Evolutionary conservation across 768 basidiomycete species (phyloP).

Genomic region (Termitomyces sp.): DNA sequence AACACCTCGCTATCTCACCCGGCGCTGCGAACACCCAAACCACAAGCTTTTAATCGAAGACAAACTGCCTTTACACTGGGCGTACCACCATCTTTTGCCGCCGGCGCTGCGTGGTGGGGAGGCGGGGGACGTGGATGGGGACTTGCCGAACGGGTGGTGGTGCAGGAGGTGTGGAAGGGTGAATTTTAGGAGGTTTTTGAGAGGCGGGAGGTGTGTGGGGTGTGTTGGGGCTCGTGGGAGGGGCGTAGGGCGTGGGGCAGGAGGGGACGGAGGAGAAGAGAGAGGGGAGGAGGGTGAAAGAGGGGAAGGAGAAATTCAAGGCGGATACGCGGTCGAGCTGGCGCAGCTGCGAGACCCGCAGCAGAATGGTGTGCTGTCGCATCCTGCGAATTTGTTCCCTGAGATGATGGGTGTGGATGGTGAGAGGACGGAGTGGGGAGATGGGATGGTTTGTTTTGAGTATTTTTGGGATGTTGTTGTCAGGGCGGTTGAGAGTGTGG

Average conservation of each 20-base stretch:
- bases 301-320: not conserved
- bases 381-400: conserved; percentile 31
- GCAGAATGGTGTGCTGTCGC: conserved; percentile 25
- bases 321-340: conserved; percentile 26
- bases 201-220: conserved; percentile 43
- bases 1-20: conserved; percentile 19
- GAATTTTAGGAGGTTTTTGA: conserved; percentile 42
- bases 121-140: conserved; percentile 26
- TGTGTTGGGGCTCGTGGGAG: not conserved
- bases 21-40: conserved; percentile 19
- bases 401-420: conserved; percentile 8
- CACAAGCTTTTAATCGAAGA: not conserved
- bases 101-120: conserved; percentile 27
- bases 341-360: conserved; percentile 33
- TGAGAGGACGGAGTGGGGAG: conserved; percentile 20
- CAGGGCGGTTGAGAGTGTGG: not conserved
- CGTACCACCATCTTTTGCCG: conserved; percentile 15
- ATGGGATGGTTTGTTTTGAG: conserved; percentile 33
- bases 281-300: not conserved
- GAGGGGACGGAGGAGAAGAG: not conserved
- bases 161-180: conserved; percentile 46
- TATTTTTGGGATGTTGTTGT: conserved; percentile 20
- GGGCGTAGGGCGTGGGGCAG: not conserved
- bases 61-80: not conserved
- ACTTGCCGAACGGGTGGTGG: conserved; percentile 46